phyloP scores from a whole-genome alignment of 306 rosid genomes.

The Gillenia trifoliata region DNA sequence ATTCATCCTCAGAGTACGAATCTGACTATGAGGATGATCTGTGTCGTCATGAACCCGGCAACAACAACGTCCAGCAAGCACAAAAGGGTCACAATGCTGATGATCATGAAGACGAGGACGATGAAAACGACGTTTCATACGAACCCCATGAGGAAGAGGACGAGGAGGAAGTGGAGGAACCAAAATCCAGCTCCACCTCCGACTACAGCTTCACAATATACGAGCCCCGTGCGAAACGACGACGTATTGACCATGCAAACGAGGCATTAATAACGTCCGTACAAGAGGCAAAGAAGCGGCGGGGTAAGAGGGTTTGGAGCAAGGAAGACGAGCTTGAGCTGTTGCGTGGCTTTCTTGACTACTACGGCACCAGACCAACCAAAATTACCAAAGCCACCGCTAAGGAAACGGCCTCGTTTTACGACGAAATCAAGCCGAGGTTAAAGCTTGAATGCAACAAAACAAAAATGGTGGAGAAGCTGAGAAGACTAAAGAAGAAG shows the following conservation, averaged over 20 bases:
- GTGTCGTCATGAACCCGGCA: neutral
- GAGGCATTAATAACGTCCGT: neutral
- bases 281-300: neutral
- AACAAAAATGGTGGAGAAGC: conserved; percentile 63
- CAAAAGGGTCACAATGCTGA: neutral
- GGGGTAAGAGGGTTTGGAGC: conserved; percentile 54
- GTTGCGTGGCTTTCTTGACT: conserved; percentile 57
- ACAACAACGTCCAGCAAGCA: neutral
- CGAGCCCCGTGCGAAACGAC: conserved; percentile 32
- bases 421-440: conserved; percentile 49
- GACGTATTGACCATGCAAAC: conserved; percentile 25
- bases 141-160: neutral
- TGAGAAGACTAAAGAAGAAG: conserved; percentile 72
- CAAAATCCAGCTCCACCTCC: conserved; percentile 23
- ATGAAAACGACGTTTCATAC: neutral
- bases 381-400: conserved; percentile 3
- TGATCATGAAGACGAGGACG: neutral
- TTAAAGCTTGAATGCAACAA: conserved; percentile 60
- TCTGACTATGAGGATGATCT: neutral
- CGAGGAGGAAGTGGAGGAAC: neutral
- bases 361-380: conserved; percentile 28
- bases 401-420: conserved; percentile 28
- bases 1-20: conserved; percentile 1
- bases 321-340: conserved; percentile 76
- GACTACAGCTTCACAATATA: conserved; percentile 1